These are phyloP conservation scores for Diaporthe nobilis DNA, from an alignment of 2,329 filamentous ascomycete genomes.

Conservation along the genomic window DNA sequence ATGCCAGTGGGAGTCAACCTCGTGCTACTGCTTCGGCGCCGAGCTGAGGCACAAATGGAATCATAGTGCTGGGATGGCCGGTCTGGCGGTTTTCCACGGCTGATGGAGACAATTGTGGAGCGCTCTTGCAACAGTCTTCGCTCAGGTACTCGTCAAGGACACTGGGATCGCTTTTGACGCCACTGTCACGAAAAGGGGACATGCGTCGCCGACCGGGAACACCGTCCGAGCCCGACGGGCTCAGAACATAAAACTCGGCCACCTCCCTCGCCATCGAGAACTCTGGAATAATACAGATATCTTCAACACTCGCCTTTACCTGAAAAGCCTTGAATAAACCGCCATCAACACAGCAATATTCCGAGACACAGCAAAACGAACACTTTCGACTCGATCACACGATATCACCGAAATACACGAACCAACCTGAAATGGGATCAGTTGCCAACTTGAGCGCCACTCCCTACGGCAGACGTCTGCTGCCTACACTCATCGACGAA, in stretches of 20 bases:
- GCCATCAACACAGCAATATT: background rate
- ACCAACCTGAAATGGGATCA: conserved; percentile 33
- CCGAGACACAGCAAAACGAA: background rate
- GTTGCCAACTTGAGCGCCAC: conserved; percentile 31
- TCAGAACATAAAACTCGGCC: conserved; percentile 9
- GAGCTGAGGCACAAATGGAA: background rate
- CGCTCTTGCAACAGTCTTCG: background rate
- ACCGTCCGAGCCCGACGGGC: no score
- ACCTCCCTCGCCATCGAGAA: background rate
- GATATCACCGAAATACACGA: background rate
- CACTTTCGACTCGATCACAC: background rate
- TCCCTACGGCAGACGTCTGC: conserved; percentile 37
- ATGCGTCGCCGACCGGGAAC: background rate
- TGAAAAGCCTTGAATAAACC: background rate
- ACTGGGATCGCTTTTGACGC: background rate
- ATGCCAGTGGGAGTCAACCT: background rate
- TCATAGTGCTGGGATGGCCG: background rate
- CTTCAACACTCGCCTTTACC: background rate
- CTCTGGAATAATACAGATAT: background rate
- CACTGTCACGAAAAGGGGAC: conserved; percentile 1
- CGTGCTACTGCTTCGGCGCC: background rate
- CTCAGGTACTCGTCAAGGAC: background rate
- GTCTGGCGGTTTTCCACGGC: background rate
- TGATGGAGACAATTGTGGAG: conserved; percentile 11
- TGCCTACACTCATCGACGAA: conserved; percentile 41